Base-by-base conservation (phyloP, 2,329 filamentous ascomycete species). In the Exophiala oligosperma region DNA sequence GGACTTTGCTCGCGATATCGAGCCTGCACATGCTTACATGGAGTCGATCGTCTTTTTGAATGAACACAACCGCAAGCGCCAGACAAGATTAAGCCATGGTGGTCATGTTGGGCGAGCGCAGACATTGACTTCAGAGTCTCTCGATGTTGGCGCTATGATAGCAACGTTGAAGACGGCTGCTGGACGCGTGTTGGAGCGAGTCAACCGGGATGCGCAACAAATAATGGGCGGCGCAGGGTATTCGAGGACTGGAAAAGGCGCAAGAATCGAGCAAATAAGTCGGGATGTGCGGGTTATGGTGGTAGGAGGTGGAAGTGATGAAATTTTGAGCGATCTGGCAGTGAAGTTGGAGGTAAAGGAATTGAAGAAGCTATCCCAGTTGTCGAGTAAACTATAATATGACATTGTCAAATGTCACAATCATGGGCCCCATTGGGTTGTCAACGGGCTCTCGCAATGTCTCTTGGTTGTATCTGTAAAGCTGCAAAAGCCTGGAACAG, bases 271-370 rank as follows among this genome's bases (percentile, higher is more conserved):
- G 71, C 83, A 86, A 83, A 76, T 79, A 81, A 83, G 44, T 52
- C 78, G 85, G 21, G 85, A 89, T 66, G 84, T 88, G 0, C 83
- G 84, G 1, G 84, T 82, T 1, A 77, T 81, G 1, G 74, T 83
- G 37, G 86, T 89, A 46, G 85, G 86, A 0, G 88, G 88, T 50
- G 88, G 88, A 1, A 86, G 82, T 4, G 88, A 91, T 69, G 88
- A 91, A 69, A 87, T 91, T 1, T 77, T 91, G 74, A 75, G 89
- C 11, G 88, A 91, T 71, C 73, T 91, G 38, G 84, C 85, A 0
- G 79, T 91, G 2, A 76, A 87, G 14, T 87, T 91, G 71, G 72
- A 90, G 56, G 84, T 88, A 38, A 90, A 90, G 76, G 82, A 88
- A 44, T 89, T 85, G 23, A 32, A 59, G 54, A 48, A 55, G 23